Conservation (phyloP, 805 yeast genomes). For the Jamesozyma hellenica region DNA sequence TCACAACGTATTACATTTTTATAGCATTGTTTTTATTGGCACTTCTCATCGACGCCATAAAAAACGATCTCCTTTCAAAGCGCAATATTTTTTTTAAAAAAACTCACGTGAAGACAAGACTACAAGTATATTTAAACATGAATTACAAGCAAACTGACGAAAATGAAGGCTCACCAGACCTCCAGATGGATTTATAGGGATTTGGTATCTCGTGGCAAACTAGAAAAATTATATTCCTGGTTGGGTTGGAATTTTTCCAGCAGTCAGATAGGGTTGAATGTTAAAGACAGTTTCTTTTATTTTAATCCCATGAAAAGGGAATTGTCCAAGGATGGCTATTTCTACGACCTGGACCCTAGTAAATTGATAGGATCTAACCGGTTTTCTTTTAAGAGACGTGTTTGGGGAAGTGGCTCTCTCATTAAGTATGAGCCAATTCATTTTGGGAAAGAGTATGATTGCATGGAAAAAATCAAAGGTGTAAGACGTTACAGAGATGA, state of each 20-base stretch:
- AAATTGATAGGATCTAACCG: slow-evolving; percentile 8
- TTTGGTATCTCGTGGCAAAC: not conserved
- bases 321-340: slow-evolving; percentile 70
- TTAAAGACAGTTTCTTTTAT: slow-evolving; percentile 58
- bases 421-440: slow-evolving; percentile 30
- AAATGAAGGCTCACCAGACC: not conserved
- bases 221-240: not conserved
- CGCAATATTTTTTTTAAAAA: no score
- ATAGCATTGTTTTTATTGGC: no score
- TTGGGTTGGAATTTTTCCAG: no score
- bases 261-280: not conserved
- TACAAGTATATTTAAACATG: no score
- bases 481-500: slow-evolving; percentile 31
- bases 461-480: slow-evolving; percentile 44
- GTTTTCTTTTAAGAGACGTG: slow-evolving; percentile 40
- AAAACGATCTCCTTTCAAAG: no score
- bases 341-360: slow-evolving; percentile 61
- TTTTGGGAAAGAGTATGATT: slow-evolving; percentile 33
- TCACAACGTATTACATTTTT: no score
- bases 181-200: not conserved
- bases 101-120: no score
- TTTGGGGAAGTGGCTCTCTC: slow-evolving; percentile 74
- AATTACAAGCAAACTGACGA: no score
- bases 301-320: slow-evolving; percentile 46
- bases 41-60: no score